Base-by-base conservation (phyloP, 2,329 filamentous ascomycete genomes). In the Cytospora piceicola region DNA sequence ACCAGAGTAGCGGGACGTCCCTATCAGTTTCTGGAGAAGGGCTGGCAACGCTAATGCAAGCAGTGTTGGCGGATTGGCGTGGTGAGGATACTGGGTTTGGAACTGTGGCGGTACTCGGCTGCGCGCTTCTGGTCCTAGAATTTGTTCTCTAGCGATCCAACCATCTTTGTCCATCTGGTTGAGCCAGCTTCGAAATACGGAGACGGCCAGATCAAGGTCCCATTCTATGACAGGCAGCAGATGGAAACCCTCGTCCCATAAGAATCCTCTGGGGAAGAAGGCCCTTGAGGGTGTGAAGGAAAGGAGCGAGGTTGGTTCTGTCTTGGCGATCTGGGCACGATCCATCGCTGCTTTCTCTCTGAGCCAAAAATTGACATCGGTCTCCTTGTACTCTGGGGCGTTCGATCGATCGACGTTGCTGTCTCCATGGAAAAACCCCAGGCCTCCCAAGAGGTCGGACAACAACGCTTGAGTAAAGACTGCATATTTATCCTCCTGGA, bases 171-270 rank as follows among this genome's bases (percentile, higher is more conserved):
- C 93, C 85, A 96, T 96, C n/a, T 94, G 85, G 67, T 89, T 91
- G 79, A 94, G 94, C 94, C 94, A 97, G 76, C 91, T 95, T 77
- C 90, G 91, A 67, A 97, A 84, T 69, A 97, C 92, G 67, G 96
- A 91, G 29, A 89, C 79, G 6, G 90, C 88, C 56, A 97, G 83
- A 73, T 96, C 93, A 53, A 92, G 85, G 75, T 97, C 94, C 90
- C 92, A 97, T 68, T 97, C 93, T 24, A 92, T 84, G 61, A 97
- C 88, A 1, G 92, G 92, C 58, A 96, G 81, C n/a, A 97, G 81
- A 72, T 97, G 94, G 77, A 96, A 97, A 0, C 94, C 94, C 75
- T 97, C 94, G 71, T 97, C 94, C 94, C 94, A 97, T 6, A 97
- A 82, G 74, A 97, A 97, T 0, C 94, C 94, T 68, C 94, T 85